Base-by-base conservation (phyloP, 2,329 filamentous ascomycete species). In the Verticillium dahliae region DNA sequence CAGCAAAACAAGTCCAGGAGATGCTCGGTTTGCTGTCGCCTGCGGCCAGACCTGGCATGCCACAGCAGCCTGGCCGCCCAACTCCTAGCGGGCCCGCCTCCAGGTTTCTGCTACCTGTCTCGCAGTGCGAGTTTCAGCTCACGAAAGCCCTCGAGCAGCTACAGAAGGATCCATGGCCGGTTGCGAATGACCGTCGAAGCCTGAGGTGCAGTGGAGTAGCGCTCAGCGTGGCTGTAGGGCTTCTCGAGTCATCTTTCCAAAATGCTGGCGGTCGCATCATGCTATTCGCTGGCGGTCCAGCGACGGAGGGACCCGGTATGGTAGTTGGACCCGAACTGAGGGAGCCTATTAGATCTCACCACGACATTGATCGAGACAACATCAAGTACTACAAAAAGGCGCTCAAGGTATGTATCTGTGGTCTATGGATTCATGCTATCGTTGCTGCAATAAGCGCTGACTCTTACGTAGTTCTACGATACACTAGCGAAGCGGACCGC, bases 341-440 rank as follows among this genome's bases (percentile, higher is more conserved):
- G 74, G 95, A 99, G 74, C 92, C 96, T 10, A 98, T 99, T 67
- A 90, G 95, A 72, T 98, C 94, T 52, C 95, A 99, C 78, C 95
- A 99, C 76, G 95, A 99, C 71, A 99, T 99, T 75, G 95, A 99
- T 74, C 88, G 93, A 62, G 95, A 99, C 76, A 97, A 97, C 74
- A 96, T 97, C 79, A 99, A 99, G 77, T 97, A 98, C 78, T 98
- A 96, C 80, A 99, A 99, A 83, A 99, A 99, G 79, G 95, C 95
- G 27, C 78, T 97, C 58, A 99, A 98, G 86, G 90, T 92, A 4
- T 31, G 27, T 31, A 4, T 5, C 75, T 62, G 80, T 45, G 15
- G 14, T 18, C 2, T 6, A 7, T 1, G 5, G 6, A 15, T 7
- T 55, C 15, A 31, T 39, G 52, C 14, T 22, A 37, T 13, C 38